Evolutionary conservation across 2,329 filamentous ascomycete genomes (phyloP).

Genomic region (Ophiosphaerella herpotricha): DNA sequence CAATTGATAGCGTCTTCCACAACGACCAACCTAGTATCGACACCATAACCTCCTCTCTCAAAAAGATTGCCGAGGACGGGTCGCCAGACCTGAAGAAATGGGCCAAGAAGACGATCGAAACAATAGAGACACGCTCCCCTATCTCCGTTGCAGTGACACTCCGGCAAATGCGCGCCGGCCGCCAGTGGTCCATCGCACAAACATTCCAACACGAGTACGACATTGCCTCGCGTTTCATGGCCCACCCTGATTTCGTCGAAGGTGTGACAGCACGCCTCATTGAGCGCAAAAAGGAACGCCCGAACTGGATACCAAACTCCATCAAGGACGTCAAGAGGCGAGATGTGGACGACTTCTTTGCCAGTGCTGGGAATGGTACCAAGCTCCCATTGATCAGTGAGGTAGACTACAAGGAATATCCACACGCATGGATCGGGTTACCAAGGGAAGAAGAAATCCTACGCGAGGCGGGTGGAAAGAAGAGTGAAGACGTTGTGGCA

Average conservation of each 20-base stretch:
- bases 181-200: constrained; percentile 77
- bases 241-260: constrained; percentile 85
- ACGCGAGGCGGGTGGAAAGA: constrained; percentile 44
- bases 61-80: constrained; percentile 47
- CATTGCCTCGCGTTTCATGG: constrained; percentile 88
- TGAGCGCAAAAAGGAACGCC: constrained; percentile 66
- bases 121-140: constrained; percentile 78
- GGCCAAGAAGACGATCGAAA: constrained; percentile 77
- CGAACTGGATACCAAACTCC: constrained; percentile 76
- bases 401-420: constrained; percentile 72
- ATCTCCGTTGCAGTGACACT: constrained; percentile 85
- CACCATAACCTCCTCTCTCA: constrained; percentile 72
- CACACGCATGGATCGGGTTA: constrained; percentile 70
- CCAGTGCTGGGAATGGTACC: constrained; percentile 3
- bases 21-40: constrained; percentile 63
- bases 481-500: constrained; percentile 45
- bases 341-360: constrained; percentile 73
- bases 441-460: constrained; percentile 71
- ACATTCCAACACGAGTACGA: constrained; percentile 85
- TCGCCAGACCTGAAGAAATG: constrained; percentile 62
- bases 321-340: constrained; percentile 67
- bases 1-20: constrained; percentile 73
- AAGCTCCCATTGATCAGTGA: constrained; percentile 66
- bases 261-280: constrained; percentile 84
- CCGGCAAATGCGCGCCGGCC: constrained; percentile 77